A percentile compares a stretch with the other conserved stretches of the same genome.
phyloP scores from a whole-genome alignment of 768 basidiomycete genomes.

The Phallus indusiatus region DNA sequence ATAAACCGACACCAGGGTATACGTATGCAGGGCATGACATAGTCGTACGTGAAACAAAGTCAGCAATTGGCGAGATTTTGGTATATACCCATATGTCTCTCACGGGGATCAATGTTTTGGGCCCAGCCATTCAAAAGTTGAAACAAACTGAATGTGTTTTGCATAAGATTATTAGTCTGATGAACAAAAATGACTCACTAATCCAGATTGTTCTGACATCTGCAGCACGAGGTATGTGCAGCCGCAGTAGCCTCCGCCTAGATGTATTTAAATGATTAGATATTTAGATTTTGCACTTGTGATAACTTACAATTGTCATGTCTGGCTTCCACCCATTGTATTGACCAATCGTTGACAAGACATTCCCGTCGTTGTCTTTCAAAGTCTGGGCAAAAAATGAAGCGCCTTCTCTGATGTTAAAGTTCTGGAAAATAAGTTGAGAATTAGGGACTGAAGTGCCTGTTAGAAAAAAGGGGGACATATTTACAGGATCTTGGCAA shows the following conservation, averaged over 20 bases:
- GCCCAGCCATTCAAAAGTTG: conserved; percentile 70
- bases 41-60: not conserved
- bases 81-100: conserved; percentile 47
- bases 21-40: not conserved
- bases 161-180: not conserved
- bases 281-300: not conserved
- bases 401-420: conserved; percentile 62
- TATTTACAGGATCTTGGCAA: conserved; percentile 31
- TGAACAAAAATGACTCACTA: conserved; percentile 42
- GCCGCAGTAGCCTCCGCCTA: conserved; percentile 53
- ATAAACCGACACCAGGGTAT: not conserved
- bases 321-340: conserved; percentile 67
- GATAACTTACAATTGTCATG: conserved; percentile 44
- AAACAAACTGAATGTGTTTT: conserved; percentile 36
- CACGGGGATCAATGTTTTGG: conserved; percentile 39
- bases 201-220: conserved; percentile 78
- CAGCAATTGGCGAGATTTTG: conserved; percentile 46
- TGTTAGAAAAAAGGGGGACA: not conserved
- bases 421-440: conserved; percentile 36
- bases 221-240: conserved; percentile 43
- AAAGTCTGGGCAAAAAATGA: conserved; percentile 48
- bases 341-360: conserved; percentile 50
- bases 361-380: conserved; percentile 36
- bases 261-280: conserved; percentile 4
- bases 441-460: not conserved